Evolutionary conservation across 306 rosid species (phyloP), one percentile per base, ranked within the genome.

Genomic region (Citrullus mucosospermus): DNA sequence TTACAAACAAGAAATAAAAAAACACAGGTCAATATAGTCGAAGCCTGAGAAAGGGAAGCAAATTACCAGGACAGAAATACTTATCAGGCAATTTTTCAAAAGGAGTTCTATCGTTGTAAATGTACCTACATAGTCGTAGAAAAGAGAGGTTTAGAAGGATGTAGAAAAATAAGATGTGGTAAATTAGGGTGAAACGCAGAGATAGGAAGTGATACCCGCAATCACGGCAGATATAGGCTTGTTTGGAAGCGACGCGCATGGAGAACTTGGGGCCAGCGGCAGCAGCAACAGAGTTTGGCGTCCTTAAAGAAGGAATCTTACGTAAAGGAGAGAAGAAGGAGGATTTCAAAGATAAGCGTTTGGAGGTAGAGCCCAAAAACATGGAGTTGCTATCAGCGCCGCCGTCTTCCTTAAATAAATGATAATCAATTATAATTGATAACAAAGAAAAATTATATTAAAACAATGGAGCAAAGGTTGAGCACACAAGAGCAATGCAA

Each of bases 191-290:
- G 2, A 39, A 66, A 6, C 0, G 14, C 9, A 75, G 76, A 55
- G 63, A 63, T 8, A 73, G 14, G 84, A 43, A 67, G 81, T 28
- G 10, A 14, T 58, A 95, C 97, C 98, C 97, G 98, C 98, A 95
- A 81, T 95, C 97, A 10, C 93, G 97, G 73, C 98, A 95, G 79
- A 95, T 92, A 78, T 95, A 95, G 81, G 97, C 78, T 84, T 89
- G 87, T 80, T 94, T 94, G 82, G 97, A 90, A 67, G 98, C 88
- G 15, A 88, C 90, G 17, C 97, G 92, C 98, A 95, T 91, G 85
- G 96, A 88, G 84, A 90, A 81, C 83, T 84, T 92, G 39, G 96
- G 89, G 15, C 91, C 57, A 18, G 73, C 71, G 53, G 85, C 76
- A 78, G 76, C 30, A 75, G 43, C 84, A 79, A 48, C 83, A 80